These are phyloP conservation scores for Penicillium sp. DNA, from an alignment of 2,329 filamentous ascomycete species.

Conservation along the genomic window DNA sequence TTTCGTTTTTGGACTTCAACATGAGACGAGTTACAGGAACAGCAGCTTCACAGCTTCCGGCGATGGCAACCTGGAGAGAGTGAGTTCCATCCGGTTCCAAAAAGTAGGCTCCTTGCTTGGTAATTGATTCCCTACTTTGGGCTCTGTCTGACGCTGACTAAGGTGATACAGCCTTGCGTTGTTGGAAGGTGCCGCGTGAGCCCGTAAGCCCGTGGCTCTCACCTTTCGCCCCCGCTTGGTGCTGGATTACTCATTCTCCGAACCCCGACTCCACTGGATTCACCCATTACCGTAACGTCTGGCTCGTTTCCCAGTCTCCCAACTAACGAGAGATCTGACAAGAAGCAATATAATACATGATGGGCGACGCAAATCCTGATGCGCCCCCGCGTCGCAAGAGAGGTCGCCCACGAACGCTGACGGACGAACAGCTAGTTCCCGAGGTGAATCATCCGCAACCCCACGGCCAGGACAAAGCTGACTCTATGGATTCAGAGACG, in stretches of 20 bases:
- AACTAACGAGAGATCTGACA: neutral
- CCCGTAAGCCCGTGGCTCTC: neutral
- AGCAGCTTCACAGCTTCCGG: neutral
- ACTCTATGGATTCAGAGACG: constrained; percentile 24
- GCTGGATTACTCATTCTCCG: constrained; percentile 24
- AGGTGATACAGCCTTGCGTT: neutral
- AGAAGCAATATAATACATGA: neutral
- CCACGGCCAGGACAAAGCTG: neutral
- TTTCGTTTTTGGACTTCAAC: neutral
- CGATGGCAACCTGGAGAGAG: neutral
- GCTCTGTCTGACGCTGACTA: neutral
- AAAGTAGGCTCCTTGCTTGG: neutral
- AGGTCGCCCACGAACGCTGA: constrained; percentile 29
- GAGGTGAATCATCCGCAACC: constrained; percentile 24
- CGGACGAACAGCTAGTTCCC: constrained; percentile 27
- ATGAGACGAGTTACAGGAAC: neutral
- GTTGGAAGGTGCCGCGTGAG: neutral
- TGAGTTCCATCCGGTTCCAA: too few relatives aligned
- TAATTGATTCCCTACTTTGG: neutral
- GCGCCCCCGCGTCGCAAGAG: constrained; percentile 28
- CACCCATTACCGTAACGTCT: neutral
- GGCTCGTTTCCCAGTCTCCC: neutral
- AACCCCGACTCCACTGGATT: constrained; percentile 7
- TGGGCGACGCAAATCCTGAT: constrained; percentile 4
- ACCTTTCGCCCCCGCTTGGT: constrained; percentile 8